Evolutionary conservation across 2,329 filamentous ascomycete genomes (phyloP), one percentile per base, ranked within the genome.

Genomic region (Penicillium digitatum): DNA sequence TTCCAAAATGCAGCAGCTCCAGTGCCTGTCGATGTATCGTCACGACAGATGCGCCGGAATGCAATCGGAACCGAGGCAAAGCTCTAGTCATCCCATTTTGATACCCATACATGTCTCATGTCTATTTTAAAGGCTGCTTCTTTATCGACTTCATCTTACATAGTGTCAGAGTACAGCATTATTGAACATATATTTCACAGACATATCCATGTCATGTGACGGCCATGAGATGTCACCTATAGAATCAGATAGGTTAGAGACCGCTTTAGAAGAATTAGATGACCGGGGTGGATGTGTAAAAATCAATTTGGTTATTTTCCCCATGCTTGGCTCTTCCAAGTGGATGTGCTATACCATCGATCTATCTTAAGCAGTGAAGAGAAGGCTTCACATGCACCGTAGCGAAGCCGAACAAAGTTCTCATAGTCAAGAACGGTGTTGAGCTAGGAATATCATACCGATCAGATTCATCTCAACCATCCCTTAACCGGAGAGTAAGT

Each of bases 1-100:
- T 96, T 89, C 46, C 64, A 68, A 35, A 70, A 57, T 31, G 70
- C 72, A 0, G 62, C 69, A 9, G 62, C 62, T 34, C 56, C 66
- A 18, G 59, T 60, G 10, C 59, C 65, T 1, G 60, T 60, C 1
- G 67, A 71, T 55, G 62, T 74, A 7, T 73, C 70, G 18, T 69
- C 71, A 2, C 70, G 66, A 18, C 66, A 71, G 45, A 67, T 66
- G 56, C 70, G 74, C 48, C 65, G 73, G 35, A 73, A 73, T 40
- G 69, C 68, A 10, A 69, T 76, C 43, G 66, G 66, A 27, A 69
- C 70, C 3, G 66, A 62, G 38, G 64, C 72, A 11, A 72, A 69
- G 51, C 56, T 73, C 6, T 73, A 62, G 53, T 35, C 26, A 38
- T 44, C 32, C 14, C 9, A 14, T 37, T 49, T 32, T 45, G 34